Percentiles rank a stretch among this genome's conserved stretches.
phyloP scores from a whole-genome alignment of 2,329 filamentous ascomycete genomes.

The Arthrobotrys sinensis region DNA sequence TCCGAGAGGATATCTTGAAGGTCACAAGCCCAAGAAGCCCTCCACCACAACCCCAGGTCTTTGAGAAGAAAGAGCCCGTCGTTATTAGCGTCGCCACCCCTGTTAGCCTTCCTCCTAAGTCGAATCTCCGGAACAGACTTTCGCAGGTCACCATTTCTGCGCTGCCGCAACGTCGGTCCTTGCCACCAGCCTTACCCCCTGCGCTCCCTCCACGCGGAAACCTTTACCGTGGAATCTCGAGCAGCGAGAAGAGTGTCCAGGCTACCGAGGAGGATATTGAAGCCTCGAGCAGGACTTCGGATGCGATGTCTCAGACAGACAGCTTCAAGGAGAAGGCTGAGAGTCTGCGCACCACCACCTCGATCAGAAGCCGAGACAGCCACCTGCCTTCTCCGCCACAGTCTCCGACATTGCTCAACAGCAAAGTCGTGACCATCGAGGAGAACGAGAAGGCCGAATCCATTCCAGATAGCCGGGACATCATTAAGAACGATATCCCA shows the following conservation, averaged over 20 bases:
- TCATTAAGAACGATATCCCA: slow-evolving; percentile 21
- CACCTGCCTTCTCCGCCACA: slow-evolving; percentile 55
- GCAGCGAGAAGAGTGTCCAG: slow-evolving; percentile 52
- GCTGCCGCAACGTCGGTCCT: slow-evolving; percentile 39
- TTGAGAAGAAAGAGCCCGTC: slow-evolving; percentile 33
- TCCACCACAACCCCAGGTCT: slow-evolving; percentile 10
- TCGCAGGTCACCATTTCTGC: slow-evolving; percentile 48
- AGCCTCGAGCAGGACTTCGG: slow-evolving; percentile 32
- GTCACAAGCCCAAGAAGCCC: slow-evolving; percentile 48
- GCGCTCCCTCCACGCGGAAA: slow-evolving; percentile 43
- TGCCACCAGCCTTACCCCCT: slow-evolving; percentile 48
- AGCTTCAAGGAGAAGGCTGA: slow-evolving; percentile 51
- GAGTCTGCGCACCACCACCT: slow-evolving; percentile 48
- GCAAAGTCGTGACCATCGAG: slow-evolving; percentile 39
- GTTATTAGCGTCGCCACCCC: slow-evolving; percentile 36
- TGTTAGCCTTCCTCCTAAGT: slow-evolving; percentile 42
- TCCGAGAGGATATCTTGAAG: slow-evolving; percentile 52
- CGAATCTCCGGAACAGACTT: slow-evolving; percentile 45
- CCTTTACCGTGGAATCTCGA: slow-evolving; percentile 47
- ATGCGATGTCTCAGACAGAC: slow-evolving; percentile 44
- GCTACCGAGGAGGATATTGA: slow-evolving; percentile 51
- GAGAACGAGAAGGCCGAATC: slow-evolving; percentile 37
- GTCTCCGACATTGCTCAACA: slow-evolving; percentile 42
- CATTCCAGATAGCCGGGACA: slow-evolving; percentile 39
- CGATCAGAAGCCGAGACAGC: slow-evolving; percentile 50